A percentile compares a stretch with the other conserved stretches of the same genome.
These are phyloP conservation scores for Jasminum sambac DNA, from an alignment of 257 asterid species.

Conservation along the genomic window DNA sequence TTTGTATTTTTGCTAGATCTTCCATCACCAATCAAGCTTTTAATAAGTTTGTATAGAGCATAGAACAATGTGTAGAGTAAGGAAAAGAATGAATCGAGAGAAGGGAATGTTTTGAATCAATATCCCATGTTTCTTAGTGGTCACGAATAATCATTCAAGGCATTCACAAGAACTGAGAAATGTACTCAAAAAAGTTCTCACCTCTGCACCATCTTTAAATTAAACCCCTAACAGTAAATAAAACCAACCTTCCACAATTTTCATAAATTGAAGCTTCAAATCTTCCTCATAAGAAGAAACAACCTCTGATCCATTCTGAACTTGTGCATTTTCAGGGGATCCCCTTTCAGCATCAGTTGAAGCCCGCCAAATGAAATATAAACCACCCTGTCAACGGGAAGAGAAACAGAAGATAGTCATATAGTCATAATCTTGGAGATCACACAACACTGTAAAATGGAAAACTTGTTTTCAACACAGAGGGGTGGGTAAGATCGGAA, in stretches of 20 bases:
- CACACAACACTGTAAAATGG: not conserved
- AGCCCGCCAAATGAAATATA: slow-evolving; percentile 90
- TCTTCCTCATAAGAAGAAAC: slow-evolving; percentile 83
- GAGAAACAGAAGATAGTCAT: not conserved
- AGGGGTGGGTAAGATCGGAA: not conserved
- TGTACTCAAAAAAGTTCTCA: not conserved
- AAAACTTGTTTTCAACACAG: not conserved
- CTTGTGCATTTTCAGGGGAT: slow-evolving; percentile 51
- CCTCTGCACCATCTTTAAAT: not conserved
- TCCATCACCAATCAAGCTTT: too few species aligned
- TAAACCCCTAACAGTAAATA: not conserved
- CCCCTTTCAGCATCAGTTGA: slow-evolving; percentile 73
- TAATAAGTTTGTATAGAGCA: too few species aligned
- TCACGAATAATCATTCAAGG: too few species aligned
- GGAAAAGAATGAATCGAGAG: too few species aligned
- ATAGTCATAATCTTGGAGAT: not conserved
- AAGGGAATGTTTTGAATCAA: too few species aligned
- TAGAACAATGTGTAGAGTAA: too few species aligned
- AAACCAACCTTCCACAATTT: not conserved
- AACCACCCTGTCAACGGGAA: slow-evolving; percentile 42
- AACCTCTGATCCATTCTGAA: slow-evolving; percentile 64
- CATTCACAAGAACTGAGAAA: not conserved
- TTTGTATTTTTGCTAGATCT: too few species aligned
- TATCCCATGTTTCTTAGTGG: too few species aligned
- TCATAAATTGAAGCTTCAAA: slow-evolving; percentile 31